A percentile compares a stretch with the other conserved stretches of the same genome.
Conservation (phyloP, 1,284 basidiomycete species). For the Tremellales sp. region DNA sequence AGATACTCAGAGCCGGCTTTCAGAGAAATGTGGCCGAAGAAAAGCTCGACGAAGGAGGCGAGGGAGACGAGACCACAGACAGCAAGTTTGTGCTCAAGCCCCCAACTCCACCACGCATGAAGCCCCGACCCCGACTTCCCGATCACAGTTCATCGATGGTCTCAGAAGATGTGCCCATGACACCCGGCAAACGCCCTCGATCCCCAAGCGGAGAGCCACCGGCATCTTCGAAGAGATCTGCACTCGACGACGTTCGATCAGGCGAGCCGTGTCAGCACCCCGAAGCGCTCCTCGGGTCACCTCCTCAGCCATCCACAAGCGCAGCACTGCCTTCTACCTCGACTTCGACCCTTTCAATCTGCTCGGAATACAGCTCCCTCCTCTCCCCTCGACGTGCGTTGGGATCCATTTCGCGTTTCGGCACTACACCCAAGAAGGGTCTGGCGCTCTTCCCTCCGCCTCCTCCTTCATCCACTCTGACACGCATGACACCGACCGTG, state of each 20-base stretch:
- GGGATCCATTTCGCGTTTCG: neutral
- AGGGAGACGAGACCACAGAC: neutral
- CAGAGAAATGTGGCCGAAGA: neutral
- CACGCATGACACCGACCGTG: neutral
- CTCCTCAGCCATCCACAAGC: too few relatives aligned
- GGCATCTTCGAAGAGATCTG: neutral
- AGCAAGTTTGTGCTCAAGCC: conserved; percentile 4
- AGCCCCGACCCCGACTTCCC: neutral
- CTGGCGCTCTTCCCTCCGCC: too few relatives aligned
- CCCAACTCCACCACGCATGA: conserved; percentile 12
- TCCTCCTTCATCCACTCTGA: conserved; percentile 3
- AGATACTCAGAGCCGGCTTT: conserved; percentile 7
- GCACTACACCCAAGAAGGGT: too few relatives aligned
- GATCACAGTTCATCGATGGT: too few relatives aligned
- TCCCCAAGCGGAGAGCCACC: conserved; percentile 1
- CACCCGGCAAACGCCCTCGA: neutral
- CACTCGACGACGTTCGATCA: too few relatives aligned
- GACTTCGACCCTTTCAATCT: too few relatives aligned
- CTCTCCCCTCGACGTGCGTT: neutral
- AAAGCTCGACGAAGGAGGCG: neutral
- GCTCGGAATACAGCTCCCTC: too few relatives aligned
- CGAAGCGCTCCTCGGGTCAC: too few relatives aligned
- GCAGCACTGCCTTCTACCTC: too few relatives aligned
- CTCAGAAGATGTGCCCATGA: neutral
- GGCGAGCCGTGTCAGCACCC: too few relatives aligned